Conservation (phyloP, 1,284 basidiomycete species). For the Microstroma glucosiphilum region DNA sequence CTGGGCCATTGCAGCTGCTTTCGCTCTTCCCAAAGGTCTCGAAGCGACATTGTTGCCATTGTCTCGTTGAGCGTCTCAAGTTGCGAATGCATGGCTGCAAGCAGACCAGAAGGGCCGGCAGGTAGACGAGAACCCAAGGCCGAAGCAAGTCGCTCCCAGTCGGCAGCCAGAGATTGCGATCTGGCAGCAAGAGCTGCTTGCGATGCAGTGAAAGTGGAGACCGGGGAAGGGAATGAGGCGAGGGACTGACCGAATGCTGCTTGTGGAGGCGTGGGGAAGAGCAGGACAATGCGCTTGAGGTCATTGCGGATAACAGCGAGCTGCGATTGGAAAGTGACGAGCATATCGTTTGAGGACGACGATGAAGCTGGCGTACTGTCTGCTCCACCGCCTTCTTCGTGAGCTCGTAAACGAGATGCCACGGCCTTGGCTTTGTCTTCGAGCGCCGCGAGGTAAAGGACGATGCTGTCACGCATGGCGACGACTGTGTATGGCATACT, state of each 20-base stretch:
- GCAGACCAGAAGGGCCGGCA: conserved; percentile 5
- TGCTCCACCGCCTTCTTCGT: not conserved
- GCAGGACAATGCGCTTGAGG: conserved; percentile 19
- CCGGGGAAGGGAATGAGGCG: not conserved
- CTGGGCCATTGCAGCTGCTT: not conserved
- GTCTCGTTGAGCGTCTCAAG: conserved; percentile 35
- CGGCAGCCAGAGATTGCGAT: conserved; percentile 25
- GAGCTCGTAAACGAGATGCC: not conserved
- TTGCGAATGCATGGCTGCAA: conserved; percentile 28
- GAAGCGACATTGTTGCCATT: conserved; percentile 29
- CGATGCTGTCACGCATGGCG: not conserved
- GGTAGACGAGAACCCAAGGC: not conserved
- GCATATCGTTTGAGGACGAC: conserved; percentile 5
- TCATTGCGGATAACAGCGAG: conserved; percentile 35
- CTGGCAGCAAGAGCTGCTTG: conserved; percentile 26
- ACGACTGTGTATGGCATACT: conserved; percentile 1
- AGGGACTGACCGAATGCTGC: not conserved
- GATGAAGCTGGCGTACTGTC: not conserved
- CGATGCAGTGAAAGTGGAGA: conserved; percentile 11
- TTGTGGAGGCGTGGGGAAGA: conserved; percentile 17
- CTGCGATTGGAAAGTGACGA: conserved; percentile 30
- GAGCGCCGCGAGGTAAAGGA: not conserved
- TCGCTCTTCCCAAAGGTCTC: conserved; percentile 17
- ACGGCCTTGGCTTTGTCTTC: not conserved
- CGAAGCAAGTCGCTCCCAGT: not conserved